Evolutionary conservation across 2,329 filamentous ascomycete genomes (phyloP).

Genomic region (Colletotrichum coccodes): DNA sequence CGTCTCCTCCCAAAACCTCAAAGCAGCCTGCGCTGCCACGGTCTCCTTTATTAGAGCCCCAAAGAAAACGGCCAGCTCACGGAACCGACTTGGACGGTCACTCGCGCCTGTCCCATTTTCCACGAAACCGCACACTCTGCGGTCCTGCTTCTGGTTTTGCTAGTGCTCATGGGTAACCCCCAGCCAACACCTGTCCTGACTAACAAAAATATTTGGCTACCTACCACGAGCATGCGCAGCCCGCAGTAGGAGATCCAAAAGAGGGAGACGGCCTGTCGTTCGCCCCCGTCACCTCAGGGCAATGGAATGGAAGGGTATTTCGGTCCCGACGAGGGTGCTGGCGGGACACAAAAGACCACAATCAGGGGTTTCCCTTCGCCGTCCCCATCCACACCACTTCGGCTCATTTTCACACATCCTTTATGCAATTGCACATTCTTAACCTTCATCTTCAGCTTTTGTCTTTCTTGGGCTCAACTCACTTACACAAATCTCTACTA

Average conservation of each 20-base stretch:
- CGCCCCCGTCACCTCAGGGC: no score
- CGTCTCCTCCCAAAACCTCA: not conserved
- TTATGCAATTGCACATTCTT: not conserved
- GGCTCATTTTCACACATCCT: not conserved
- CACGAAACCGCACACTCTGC: not conserved
- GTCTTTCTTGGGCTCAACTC: not conserved
- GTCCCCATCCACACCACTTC: not conserved
- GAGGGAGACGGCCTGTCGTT: not conserved
- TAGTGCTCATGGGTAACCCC: not conserved
- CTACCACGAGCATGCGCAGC: not conserved
- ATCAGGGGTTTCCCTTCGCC: not conserved
- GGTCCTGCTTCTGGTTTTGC: not conserved
- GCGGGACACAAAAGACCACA: not conserved
- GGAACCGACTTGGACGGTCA: not conserved
- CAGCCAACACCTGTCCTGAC: not conserved
- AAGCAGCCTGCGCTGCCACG: not conserved
- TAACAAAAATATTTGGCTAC: not conserved
- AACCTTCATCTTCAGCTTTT: not conserved
- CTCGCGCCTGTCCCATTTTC: not conserved
- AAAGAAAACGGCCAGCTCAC: not conserved
- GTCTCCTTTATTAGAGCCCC: not conserved
- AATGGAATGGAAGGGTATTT: no score
- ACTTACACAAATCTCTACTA: not conserved
- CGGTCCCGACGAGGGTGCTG: not conserved
- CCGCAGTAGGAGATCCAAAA: not conserved